A percentile compares a stretch with the other conserved stretches of the same genome.
phyloP scores from a whole-genome alignment of 345 rosid species.

The Citrus cavaleriei region DNA sequence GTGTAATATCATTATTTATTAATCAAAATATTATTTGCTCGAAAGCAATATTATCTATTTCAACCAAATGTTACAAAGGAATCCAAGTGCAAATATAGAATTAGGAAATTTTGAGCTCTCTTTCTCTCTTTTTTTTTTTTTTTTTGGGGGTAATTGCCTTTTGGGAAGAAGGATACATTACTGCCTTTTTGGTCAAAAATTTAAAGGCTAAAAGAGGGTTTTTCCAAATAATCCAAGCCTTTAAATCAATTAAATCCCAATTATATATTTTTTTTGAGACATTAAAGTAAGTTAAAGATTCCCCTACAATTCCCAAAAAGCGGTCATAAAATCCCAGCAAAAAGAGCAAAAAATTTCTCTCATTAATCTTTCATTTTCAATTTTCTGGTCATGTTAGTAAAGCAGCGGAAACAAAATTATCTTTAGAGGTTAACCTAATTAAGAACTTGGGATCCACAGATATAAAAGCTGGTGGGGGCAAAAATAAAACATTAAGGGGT shows the following conservation, averaged over 20 bases:
- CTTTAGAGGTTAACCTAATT: not conserved
- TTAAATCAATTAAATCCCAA: not conserved
- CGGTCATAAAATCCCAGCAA: not conserved
- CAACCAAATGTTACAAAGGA: not conserved
- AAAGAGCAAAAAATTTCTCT: not conserved
- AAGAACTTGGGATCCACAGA: constrained; percentile 6
- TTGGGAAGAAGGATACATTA: not conserved
- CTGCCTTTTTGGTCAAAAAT: constrained; percentile 18
- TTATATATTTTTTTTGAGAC: not conserved
- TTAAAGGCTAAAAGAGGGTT: constrained; percentile 1
- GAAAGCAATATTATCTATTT: not conserved
- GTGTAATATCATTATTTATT: too few relatives aligned
- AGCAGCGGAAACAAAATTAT: constrained; percentile 6
- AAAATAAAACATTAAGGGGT: not conserved
- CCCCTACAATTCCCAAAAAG: not conserved
- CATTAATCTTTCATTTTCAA: not conserved
- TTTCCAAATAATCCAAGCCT: not conserved
- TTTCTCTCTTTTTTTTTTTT: too few relatives aligned
- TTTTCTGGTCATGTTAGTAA: not conserved
- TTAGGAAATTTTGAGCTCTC: not conserved
- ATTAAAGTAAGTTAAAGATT: not conserved
- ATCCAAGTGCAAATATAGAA: too few relatives aligned
- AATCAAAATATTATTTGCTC: not conserved
- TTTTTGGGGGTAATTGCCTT: too few relatives aligned
- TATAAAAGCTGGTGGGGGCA: not conserved